Conservation (phyloP, 2,329 filamentous ascomycete genomes). For the Sporothrix inflata region DNA sequence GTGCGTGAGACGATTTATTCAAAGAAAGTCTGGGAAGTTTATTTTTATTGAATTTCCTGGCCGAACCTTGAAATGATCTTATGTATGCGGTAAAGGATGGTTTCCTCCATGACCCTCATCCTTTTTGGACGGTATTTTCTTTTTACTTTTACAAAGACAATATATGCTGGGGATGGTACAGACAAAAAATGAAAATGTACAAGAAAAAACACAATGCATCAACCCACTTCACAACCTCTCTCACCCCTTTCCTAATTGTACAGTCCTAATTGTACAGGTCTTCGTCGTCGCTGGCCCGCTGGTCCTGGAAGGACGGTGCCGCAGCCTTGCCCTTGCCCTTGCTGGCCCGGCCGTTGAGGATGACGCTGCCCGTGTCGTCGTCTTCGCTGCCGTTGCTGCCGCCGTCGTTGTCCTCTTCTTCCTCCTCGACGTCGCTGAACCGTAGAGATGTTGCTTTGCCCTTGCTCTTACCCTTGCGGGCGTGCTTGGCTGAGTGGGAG, state of each 20-base stretch:
- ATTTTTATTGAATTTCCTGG: background rate
- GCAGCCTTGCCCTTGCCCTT: slow-evolving; percentile 59
- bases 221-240: background rate
- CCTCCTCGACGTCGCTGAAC: slow-evolving; percentile 42
- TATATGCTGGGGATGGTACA: slow-evolving; percentile 19
- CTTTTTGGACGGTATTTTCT: background rate
- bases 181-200: background rate
- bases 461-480: slow-evolving; percentile 41
- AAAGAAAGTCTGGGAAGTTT: background rate
- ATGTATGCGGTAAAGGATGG: background rate
- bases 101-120: background rate
- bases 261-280: slow-evolving; percentile 52
- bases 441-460: slow-evolving; percentile 40
- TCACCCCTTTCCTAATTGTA: background rate
- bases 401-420: slow-evolving; percentile 35
- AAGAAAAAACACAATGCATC: background rate
- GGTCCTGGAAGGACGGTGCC: slow-evolving; percentile 50
- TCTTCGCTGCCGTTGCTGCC: slow-evolving; percentile 35
- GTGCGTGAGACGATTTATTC: background rate
- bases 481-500: slow-evolving; percentile 4
- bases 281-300: slow-evolving; percentile 60
- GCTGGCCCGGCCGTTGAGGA: slow-evolving; percentile 42
- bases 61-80: background rate
- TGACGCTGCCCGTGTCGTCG: slow-evolving; percentile 42
- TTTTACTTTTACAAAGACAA: slow-evolving; percentile 3